Conservation (phyloP, 495 filamentous ascomycete genomes). For the Annulohypoxylon bovei region DNA sequence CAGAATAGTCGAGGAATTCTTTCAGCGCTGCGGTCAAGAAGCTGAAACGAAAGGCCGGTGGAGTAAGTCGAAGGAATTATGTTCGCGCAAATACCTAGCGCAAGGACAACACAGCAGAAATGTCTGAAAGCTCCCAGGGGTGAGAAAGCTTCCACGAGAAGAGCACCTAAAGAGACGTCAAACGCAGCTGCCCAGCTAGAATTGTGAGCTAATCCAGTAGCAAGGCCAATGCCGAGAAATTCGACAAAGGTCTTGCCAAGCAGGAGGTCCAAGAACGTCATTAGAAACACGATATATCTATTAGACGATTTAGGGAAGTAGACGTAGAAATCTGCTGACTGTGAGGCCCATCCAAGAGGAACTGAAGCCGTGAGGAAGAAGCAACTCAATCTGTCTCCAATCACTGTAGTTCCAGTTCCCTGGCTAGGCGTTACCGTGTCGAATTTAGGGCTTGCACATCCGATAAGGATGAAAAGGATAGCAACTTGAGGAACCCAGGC, state of each 20-base stretch:
- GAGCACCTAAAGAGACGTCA: slow-evolving; percentile 4
- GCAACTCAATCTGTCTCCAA: slow-evolving; percentile 4
- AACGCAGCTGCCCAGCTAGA: background rate
- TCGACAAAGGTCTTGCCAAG: background rate
- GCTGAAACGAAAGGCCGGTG: slow-evolving; percentile 7
- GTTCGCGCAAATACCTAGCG: slow-evolving; percentile 7
- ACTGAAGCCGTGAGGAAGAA: slow-evolving; percentile 10
- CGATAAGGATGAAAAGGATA: slow-evolving; percentile 7
- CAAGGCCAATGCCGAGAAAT: slow-evolving; percentile 6
- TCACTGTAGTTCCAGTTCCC: background rate
- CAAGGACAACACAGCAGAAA: slow-evolving; percentile 5
- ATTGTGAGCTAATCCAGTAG: background rate
- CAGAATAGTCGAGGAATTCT: slow-evolving; percentile 11
- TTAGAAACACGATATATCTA: background rate
- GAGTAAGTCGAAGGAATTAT: slow-evolving; percentile 1
- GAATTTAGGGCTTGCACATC: slow-evolving; percentile 9
- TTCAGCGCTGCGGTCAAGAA: background rate
- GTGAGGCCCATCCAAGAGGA: slow-evolving; percentile 9
- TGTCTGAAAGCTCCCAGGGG: slow-evolving; percentile 4
- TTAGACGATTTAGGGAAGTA: slow-evolving; percentile 3
- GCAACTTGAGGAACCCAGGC: slow-evolving; percentile 9
- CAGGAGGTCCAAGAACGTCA: background rate
- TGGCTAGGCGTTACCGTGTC: background rate
- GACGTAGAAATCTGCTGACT: slow-evolving; percentile 5
- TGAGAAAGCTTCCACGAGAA: slow-evolving; percentile 8